Evolutionary conservation across 768 basidiomycete species (phyloP).

Genomic region (Cytidiella melzeri): DNA sequence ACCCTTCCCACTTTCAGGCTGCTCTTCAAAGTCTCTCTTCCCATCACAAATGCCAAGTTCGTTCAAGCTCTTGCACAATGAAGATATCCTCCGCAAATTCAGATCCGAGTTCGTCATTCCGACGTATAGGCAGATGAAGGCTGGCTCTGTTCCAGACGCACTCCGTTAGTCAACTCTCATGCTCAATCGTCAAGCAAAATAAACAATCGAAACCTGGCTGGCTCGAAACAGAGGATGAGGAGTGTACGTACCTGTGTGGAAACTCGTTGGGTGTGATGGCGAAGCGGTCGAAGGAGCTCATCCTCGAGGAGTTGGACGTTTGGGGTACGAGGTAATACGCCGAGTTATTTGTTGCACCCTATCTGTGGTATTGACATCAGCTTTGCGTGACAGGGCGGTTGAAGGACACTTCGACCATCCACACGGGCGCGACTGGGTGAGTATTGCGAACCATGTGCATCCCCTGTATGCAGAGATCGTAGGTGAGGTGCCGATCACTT

Average conservation of each 20-base stretch:
- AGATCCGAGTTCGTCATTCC: slow-evolving; percentile 48
- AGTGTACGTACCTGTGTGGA: slow-evolving; percentile 86
- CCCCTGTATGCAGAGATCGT: slow-evolving; percentile 76
- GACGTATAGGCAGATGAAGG: slow-evolving; percentile 23
- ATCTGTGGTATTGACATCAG: slow-evolving; percentile 8
- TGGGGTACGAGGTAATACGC: slow-evolving; percentile 68
- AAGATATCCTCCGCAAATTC: slow-evolving; percentile 10
- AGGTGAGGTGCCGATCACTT: slow-evolving; percentile 43
- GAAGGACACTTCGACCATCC: slow-evolving; percentile 89
- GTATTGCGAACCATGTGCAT: slow-evolving; percentile 64
- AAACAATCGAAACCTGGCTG: not conserved
- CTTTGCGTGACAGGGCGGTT: slow-evolving; percentile 65
- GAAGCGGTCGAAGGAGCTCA: slow-evolving; percentile 61
- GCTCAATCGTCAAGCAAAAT: no score
- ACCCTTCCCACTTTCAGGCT: no score
- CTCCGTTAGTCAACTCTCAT: slow-evolving; percentile 13
- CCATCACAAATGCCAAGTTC: no score
- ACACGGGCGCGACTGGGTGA: slow-evolving; percentile 76
- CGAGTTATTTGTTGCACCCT: slow-evolving; percentile 11
- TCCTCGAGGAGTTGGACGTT: slow-evolving; percentile 77
- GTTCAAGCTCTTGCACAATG: no score
- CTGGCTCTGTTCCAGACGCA: slow-evolving; percentile 14
- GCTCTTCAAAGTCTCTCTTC: no score
- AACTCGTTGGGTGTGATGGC: slow-evolving; percentile 89
- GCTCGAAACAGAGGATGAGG: slow-evolving; percentile 19